These are phyloP conservation scores for Mycosarcoma mackinlayi DNA, from an alignment of 1,284 basidiomycete species.

Conservation along the genomic window DNA sequence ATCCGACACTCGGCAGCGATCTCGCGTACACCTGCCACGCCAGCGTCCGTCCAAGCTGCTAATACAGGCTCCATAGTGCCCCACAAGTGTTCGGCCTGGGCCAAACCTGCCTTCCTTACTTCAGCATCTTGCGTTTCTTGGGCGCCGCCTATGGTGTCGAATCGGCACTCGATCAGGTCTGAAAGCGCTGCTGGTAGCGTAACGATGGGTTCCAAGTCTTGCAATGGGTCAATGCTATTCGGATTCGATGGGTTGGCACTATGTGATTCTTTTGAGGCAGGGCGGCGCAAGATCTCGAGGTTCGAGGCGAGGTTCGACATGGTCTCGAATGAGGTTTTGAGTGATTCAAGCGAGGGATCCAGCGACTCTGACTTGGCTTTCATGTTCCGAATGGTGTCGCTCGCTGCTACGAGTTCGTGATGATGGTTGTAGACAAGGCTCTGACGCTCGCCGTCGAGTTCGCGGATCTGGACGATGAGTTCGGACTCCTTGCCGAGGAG, in stretches of 20 bases:
- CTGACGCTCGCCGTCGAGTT: slow-evolving; percentile 87
- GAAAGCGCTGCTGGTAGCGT: slow-evolving; percentile 49
- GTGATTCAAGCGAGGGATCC: slow-evolving; percentile 47
- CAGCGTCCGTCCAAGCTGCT: slow-evolving; percentile 53
- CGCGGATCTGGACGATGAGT: slow-evolving; percentile 75
- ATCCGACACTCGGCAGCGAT: slow-evolving; percentile 53
- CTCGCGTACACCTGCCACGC: slow-evolving; percentile 49
- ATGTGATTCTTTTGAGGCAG: not conserved
- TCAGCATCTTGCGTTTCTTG: not conserved
- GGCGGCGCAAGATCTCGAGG: slow-evolving; percentile 30
- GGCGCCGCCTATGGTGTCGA: not conserved
- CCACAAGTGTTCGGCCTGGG: slow-evolving; percentile 54
- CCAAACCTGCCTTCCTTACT: slow-evolving; percentile 32
- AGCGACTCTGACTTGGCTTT: slow-evolving; percentile 51
- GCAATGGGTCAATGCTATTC: slow-evolving; percentile 13
- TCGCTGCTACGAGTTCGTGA: slow-evolving; percentile 89
- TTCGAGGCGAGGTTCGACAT: slow-evolving; percentile 46
- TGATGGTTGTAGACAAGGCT: slow-evolving; percentile 93
- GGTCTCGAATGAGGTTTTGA: slow-evolving; percentile 41
- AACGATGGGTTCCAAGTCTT: slow-evolving; percentile 51
- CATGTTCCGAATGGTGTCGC: slow-evolving; percentile 82
- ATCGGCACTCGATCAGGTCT: slow-evolving; percentile 40
- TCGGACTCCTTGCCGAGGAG: slow-evolving; percentile 50
- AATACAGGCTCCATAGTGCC: slow-evolving; percentile 53
- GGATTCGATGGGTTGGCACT: not conserved